phyloP scores from a whole-genome alignment of 2,329 filamentous ascomycete species.

The Westerdykella sp. region DNA sequence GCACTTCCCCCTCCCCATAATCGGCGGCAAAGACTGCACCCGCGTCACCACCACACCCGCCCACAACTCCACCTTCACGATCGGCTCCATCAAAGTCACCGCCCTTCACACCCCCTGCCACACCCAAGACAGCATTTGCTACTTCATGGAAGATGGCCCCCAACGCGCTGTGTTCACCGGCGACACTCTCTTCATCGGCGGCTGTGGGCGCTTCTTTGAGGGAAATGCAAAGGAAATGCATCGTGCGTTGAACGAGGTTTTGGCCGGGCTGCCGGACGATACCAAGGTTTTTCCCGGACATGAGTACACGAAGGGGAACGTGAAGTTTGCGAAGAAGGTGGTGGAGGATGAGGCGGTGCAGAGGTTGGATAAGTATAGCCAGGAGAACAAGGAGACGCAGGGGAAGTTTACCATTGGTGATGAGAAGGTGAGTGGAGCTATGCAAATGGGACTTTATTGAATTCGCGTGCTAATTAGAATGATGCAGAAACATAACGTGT shows the following conservation, averaged over 20 bases:
- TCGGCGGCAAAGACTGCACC: slow-evolving; percentile 82
- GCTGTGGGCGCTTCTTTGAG: slow-evolving; percentile 95
- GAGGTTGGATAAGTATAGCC: slow-evolving; percentile 69
- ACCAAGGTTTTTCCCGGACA: slow-evolving; percentile 93
- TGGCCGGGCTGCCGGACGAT: slow-evolving; percentile 76
- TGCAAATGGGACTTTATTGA: not conserved
- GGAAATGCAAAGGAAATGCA: slow-evolving; percentile 82
- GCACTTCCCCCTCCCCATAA: slow-evolving; percentile 62
- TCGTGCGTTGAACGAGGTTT: slow-evolving; percentile 78
- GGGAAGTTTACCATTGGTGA: slow-evolving; percentile 95
- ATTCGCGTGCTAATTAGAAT: slow-evolving; percentile 1
- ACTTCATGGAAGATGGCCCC: slow-evolving; percentile 74
- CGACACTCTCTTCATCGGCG: slow-evolving; percentile 91
- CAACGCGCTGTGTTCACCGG: slow-evolving; percentile 85
- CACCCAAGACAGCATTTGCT: slow-evolving; percentile 98
- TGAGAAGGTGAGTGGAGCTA: slow-evolving; percentile 64
- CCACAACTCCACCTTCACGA: slow-evolving; percentile 70
- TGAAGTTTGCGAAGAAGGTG: slow-evolving; percentile 77
- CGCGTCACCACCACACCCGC: slow-evolving; percentile 70
- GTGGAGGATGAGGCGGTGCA: slow-evolving; percentile 65
- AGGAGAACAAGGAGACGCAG: slow-evolving; percentile 78
- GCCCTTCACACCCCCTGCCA: slow-evolving; percentile 96
- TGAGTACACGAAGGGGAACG: slow-evolving; percentile 96
- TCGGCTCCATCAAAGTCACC: slow-evolving; percentile 77
- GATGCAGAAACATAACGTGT: slow-evolving; percentile 79